These are phyloP conservation scores for Herpetospermum pedunculosum DNA, from an alignment of 306 rosid species.

Conservation along the genomic window DNA sequence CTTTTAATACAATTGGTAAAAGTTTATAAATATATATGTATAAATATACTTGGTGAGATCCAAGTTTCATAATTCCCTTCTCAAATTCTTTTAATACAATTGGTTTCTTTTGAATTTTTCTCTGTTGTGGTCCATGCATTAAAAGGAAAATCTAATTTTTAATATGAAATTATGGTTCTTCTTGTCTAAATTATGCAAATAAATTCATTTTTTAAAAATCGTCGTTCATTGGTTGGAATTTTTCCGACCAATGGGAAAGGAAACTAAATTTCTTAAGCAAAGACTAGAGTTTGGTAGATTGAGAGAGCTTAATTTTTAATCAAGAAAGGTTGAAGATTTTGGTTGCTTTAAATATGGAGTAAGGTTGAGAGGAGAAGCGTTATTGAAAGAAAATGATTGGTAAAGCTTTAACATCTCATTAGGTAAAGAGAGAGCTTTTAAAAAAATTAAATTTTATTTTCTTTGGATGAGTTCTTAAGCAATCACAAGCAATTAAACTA, in stretches of 20 bases:
- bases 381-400: neutral
- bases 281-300: neutral
- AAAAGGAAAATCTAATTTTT: neutral
- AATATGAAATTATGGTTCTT: neutral
- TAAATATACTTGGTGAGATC: neutral
- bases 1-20: neutral
- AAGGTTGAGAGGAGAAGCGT: neutral
- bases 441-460: neutral
- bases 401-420: slow-evolving; percentile 9
- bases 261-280: neutral
- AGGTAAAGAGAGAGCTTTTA: neutral
- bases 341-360: neutral
- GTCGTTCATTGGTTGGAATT: neutral
- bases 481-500: neutral
- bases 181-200: neutral
- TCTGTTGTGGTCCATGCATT: neutral
- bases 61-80: neutral
- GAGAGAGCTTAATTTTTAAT: neutral
- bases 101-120: neutral
- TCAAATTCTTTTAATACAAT: neutral
- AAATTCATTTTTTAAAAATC: neutral
- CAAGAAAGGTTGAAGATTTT: neutral
- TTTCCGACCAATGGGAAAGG: neutral
- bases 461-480: slow-evolving; percentile 4
- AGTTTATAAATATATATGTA: neutral